Evolutionary conservation across 495 filamentous ascomycete genomes (phyloP), one percentile per base, ranked within the genome.

Genomic region (Extremus antarcticus): DNA sequence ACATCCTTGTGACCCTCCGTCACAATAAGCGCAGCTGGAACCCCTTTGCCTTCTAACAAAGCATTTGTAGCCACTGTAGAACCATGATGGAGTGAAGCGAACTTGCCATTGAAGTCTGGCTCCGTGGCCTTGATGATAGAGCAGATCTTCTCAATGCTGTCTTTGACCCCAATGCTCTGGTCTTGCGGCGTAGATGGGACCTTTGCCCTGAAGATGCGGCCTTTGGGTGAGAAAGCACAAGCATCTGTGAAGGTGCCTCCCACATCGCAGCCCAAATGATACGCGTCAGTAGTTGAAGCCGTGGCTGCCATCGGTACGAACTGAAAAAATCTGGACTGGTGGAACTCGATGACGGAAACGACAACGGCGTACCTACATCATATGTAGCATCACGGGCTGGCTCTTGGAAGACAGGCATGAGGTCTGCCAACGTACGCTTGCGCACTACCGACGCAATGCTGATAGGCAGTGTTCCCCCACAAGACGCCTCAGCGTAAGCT

Each of bases 181-280:
- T 76, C 74, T 3, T 65, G 55, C 32, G 67, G 66, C 2, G 74
- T 76, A 3, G 73, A 74, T n/a, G 71, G 75, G 1, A 76, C 71
- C 50, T 78, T 78, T 3, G 74, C 70, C 9, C 74, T 65, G 8
- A 71, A 68, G 0, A 65, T 68, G 9, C 69, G 57, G 2, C 73
- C 70, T 11, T 68, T 53, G 7, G 74, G 73, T 4, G 70, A 68
- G 59, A 78, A 66, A 15, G 71, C 70, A 46, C 66, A 72, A 2
- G 76, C 67, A 47, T 78, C 75, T 1, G 74, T 78, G 63, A 78
- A 78, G 17, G 75, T 77, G 45, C 75, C 55, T 4, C 55, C 55
- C 1, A 57, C 55, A 24, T 57, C 55, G 13, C 51, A 48, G 38
- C 55, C 55, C 16, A 57, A 19, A 4, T 38, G 55, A 25, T 57